phyloP scores from a whole-genome alignment of 2,329 filamentous ascomycete species.

The Fusarium gaditjirri region DNA sequence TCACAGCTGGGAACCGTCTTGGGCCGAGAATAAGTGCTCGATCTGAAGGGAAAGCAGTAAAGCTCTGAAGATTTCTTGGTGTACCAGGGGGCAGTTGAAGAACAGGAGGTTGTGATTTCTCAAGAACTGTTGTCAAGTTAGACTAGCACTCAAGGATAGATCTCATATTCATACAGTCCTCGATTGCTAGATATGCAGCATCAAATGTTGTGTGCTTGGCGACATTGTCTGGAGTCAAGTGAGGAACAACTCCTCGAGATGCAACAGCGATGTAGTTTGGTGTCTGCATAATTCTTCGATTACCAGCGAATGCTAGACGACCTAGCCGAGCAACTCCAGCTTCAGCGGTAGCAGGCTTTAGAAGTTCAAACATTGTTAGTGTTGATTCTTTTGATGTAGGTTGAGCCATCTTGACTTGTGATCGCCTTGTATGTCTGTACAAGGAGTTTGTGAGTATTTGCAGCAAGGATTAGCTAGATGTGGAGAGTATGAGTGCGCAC shows the following conservation, averaged over 20 bases:
- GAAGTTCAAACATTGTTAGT: conserved; percentile 57
- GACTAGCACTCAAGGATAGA: background rate
- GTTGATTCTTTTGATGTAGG: conserved; percentile 30
- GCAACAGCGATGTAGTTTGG: conserved; percentile 84
- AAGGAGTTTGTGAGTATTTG: conserved; percentile 31
- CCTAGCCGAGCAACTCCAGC: conserved; percentile 71
- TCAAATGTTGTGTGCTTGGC: conserved; percentile 70
- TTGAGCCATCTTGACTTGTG: conserved; percentile 45
- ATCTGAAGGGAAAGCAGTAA: conserved; percentile 76
- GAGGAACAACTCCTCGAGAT: conserved; percentile 86
- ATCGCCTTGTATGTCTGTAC: background rate
- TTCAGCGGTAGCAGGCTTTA: conserved; percentile 54
- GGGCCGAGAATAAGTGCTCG: conserved; percentile 78
- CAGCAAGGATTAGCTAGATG: conserved; percentile 25
- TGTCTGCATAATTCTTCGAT: conserved; percentile 76
- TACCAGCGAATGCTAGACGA: conserved; percentile 68
- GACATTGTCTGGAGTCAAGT: conserved; percentile 88
- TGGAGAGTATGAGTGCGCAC: conserved; percentile 13
- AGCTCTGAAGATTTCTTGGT: conserved; percentile 74
- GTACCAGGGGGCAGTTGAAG: conserved; percentile 54
- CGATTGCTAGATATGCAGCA: conserved; percentile 83
- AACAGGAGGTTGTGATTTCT: conserved; percentile 63
- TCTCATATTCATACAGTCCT: conserved; percentile 79
- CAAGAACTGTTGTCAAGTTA: conserved; percentile 60
- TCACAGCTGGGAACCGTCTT: conserved; percentile 79